phyloP scores from a whole-genome alignment of 495 filamentous ascomycete species.

The Neurospora pannonica region DNA sequence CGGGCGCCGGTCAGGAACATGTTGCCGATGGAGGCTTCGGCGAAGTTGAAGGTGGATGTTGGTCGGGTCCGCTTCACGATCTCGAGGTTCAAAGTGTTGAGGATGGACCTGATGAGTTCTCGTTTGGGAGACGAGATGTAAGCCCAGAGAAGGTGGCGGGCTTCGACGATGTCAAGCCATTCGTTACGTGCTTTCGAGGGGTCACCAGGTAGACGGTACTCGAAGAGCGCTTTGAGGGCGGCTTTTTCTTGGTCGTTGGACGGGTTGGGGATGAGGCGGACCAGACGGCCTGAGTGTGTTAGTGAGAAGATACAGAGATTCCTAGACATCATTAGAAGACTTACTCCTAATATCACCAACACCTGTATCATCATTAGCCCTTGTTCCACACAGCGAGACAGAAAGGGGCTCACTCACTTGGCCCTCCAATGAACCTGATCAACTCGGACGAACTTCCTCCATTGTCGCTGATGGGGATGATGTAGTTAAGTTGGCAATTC shows the following conservation, averaged over 20 bases:
- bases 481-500: constrained; percentile 61
- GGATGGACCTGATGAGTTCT: constrained; percentile 83
- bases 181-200: constrained; percentile 47
- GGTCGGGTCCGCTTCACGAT: constrained; percentile 79
- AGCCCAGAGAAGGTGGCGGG: constrained; percentile 62
- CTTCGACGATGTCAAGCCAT: constrained; percentile 88
- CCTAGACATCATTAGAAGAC: constrained; percentile 18
- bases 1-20: constrained; percentile 82
- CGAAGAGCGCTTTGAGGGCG: constrained; percentile 74
- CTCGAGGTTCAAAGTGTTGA: constrained; percentile 81
- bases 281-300: constrained; percentile 56
- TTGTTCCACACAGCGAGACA: not conserved
- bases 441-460: constrained; percentile 86
- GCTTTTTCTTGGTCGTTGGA: constrained; percentile 50
- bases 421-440: constrained; percentile 86
- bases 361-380: constrained; percentile 29
- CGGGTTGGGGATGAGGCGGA: constrained; percentile 75
- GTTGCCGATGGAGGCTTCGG: constrained; percentile 84
- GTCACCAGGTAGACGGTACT: constrained; percentile 63
- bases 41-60: constrained; percentile 75
- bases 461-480: constrained; percentile 94
- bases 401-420: constrained; percentile 30
- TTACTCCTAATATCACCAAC: constrained; percentile 87
- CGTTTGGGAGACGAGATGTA: constrained; percentile 73
- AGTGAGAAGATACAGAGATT: too few relatives aligned